These are phyloP conservation scores for Bonnemaisonia californica DNA, from an alignment of 31 red algal genomes.

Conservation along the genomic window DNA sequence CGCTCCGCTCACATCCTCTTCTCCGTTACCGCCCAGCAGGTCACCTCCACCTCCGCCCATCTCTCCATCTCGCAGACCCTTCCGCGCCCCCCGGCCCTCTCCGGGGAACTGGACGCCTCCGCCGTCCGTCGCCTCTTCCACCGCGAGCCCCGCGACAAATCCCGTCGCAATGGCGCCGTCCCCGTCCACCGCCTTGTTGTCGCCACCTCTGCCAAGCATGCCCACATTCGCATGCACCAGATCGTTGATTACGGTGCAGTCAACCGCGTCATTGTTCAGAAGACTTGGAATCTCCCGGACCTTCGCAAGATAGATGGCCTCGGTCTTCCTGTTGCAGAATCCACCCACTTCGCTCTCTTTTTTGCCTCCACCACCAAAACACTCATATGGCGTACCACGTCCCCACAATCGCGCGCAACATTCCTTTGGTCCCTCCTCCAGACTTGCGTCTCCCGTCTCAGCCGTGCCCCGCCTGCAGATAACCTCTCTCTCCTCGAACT, in stretches of 20 bases:
- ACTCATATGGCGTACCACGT: constrained; percentile 36
- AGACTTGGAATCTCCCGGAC: constrained; percentile 56
- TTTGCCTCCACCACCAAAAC: constrained; percentile 33
- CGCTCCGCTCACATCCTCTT: constrained; percentile 50
- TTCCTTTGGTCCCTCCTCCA: constrained; percentile 72
- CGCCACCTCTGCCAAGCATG: constrained; percentile 33
- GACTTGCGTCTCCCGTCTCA: constrained; percentile 48
- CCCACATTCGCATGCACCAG: constrained; percentile 53
- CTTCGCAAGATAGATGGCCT: constrained; percentile 78
- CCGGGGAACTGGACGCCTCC: constrained; percentile 19
- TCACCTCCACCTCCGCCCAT: constrained; percentile 10
- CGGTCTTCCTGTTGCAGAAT: constrained; percentile 32
- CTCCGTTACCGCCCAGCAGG: constrained; percentile 35
- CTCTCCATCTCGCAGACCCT: neutral
- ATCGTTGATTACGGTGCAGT: constrained; percentile 52
- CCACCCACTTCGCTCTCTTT: constrained; percentile 42
- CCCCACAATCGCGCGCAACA: constrained; percentile 34
- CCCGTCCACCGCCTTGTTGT: constrained; percentile 49
- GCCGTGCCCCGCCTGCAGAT: constrained; percentile 58
- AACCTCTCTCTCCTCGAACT: constrained; percentile 65
- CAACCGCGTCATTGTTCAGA: constrained; percentile 38
- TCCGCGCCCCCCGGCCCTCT: constrained; percentile 12
- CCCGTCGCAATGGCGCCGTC: constrained; percentile 3
- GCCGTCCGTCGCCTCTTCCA: constrained; percentile 43
- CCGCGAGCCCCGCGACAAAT: constrained; percentile 38